Evolutionary conservation across 192 early-diverging fungal genomes (phyloP).

Genomic region (Mortierella antarctica): DNA sequence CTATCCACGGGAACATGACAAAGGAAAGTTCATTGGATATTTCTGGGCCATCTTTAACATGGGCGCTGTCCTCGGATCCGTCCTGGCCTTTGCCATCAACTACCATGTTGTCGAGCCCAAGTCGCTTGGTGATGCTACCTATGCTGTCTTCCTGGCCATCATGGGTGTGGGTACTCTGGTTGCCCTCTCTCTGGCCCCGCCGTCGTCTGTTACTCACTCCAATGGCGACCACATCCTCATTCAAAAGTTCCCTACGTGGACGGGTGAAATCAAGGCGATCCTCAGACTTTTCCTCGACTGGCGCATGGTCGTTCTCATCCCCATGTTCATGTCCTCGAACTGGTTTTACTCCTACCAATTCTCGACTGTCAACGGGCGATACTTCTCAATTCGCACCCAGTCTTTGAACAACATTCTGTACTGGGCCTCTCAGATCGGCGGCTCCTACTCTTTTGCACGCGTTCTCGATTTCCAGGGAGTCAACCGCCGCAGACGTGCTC

Average conservation of each 20-base stretch:
- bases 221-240: slow-evolving; percentile 78
- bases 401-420: slow-evolving; percentile 80
- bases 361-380: slow-evolving; percentile 67
- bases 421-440: slow-evolving; percentile 82
- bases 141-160: slow-evolving; percentile 77
- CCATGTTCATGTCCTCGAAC: slow-evolving; percentile 79
- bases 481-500: slow-evolving; percentile 71
- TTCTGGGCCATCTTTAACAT: slow-evolving; percentile 92
- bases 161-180: slow-evolving; percentile 71
- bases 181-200: slow-evolving; percentile 66
- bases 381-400: slow-evolving; percentile 77
- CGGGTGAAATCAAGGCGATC: slow-evolving; percentile 62
- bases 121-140: slow-evolving; percentile 74
- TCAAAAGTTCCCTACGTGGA: slow-evolving; percentile 76
- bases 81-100: slow-evolving; percentile 78
- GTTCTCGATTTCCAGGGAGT: slow-evolving; percentile 72
- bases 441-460: slow-evolving; percentile 69
- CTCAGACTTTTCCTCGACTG: slow-evolving; percentile 70
- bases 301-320: slow-evolving; percentile 75
- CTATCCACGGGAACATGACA: slow-evolving; percentile 84
- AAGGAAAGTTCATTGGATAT: slow-evolving; percentile 82
- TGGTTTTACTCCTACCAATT: slow-evolving; percentile 84
- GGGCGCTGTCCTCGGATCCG: slow-evolving; percentile 84
- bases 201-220: slow-evolving; percentile 68
- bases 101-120: slow-evolving; percentile 61